Conservation (phyloP, 345 rosid species). For the Rhodamnia argentea region DNA sequence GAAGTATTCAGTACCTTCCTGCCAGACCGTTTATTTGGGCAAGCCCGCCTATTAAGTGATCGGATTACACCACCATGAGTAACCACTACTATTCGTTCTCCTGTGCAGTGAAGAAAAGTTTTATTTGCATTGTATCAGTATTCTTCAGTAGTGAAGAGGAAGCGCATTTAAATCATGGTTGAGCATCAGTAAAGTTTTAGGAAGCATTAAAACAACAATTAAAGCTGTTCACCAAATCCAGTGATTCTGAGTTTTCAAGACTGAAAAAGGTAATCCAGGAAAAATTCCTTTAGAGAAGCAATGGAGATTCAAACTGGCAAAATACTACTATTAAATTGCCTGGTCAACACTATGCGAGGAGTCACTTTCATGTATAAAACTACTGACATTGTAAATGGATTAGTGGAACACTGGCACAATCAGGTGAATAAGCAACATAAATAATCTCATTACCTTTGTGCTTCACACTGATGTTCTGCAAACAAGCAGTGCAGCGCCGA, state of each 20-base stretch:
- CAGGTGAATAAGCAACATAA: background rate
- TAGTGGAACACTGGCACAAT: background rate
- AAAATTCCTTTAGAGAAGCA: background rate
- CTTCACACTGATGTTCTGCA: constrained; percentile 56
- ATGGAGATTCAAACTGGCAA: background rate
- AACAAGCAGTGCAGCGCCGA: constrained; percentile 50
- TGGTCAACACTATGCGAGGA: background rate
- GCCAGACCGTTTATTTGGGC: constrained; percentile 27
- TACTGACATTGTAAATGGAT: too few species aligned
- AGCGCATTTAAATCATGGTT: background rate
- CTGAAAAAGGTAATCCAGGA: background rate
- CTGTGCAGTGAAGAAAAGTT: constrained; percentile 13
- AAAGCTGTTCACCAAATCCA: background rate
- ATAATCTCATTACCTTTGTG: constrained; percentile 41
- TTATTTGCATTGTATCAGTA: background rate
- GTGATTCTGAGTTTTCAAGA: background rate
- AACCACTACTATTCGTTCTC: constrained; percentile 57
- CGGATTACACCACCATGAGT: constrained; percentile 75
- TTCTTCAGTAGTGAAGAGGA: background rate
- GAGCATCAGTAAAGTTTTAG: background rate
- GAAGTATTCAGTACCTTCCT: constrained; percentile 64
- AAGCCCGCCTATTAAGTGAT: constrained; percentile 49
- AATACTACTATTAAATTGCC: background rate
- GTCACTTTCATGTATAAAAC: background rate
- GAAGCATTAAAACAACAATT: background rate